phyloP scores from a whole-genome alignment of 257 asterid genomes.

The Scutellaria galericulata region DNA sequence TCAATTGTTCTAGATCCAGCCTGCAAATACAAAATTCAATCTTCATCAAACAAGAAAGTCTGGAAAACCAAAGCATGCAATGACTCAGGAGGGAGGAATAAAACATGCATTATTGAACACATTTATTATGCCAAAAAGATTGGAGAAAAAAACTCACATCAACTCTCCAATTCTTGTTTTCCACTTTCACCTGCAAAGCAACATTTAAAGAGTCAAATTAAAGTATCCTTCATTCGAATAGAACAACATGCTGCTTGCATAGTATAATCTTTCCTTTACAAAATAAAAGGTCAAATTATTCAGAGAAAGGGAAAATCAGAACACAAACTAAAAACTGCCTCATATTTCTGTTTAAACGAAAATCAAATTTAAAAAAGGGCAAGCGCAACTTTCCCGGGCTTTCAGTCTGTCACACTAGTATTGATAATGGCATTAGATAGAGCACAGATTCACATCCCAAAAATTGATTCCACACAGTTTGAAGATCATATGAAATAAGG shows the following conservation, averaged over 20 bases:
- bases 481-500: neutral
- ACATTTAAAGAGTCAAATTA: conserved; percentile 30
- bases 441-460: conserved; percentile 17
- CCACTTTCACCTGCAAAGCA: conserved; percentile 85
- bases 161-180: conserved; percentile 91
- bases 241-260: conserved; percentile 2
- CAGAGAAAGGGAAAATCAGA: conserved; percentile 10
- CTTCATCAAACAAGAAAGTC: conserved; percentile 28
- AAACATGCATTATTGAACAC: neutral
- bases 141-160: conserved; percentile 64
- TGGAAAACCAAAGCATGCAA: neutral
- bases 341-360: neutral
- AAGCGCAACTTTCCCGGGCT: neutral
- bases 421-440: neutral
- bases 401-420: neutral
- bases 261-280: neutral
- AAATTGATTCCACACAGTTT: neutral
- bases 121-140: neutral
- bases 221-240: conserved; percentile 13
- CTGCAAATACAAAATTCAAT: conserved; percentile 46
- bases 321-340: neutral
- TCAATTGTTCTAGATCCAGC: conserved; percentile 87
- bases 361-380: neutral
- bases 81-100: neutral
- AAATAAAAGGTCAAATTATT: conserved; percentile 14